Base-by-base conservation (phyloP, 768 basidiomycete species). In the Chalciporus chontae region DNA sequence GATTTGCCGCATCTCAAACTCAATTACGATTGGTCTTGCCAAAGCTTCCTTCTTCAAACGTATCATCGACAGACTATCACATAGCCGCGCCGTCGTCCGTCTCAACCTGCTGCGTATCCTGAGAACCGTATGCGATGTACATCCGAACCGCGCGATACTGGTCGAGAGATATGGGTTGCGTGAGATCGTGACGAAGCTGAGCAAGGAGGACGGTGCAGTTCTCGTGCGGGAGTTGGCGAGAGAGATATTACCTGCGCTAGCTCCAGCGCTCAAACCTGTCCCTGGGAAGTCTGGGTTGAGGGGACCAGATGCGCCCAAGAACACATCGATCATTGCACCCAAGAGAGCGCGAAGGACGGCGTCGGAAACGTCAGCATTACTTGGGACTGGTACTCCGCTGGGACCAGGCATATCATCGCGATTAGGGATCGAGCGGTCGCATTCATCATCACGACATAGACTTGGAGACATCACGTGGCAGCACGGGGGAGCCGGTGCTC, bases 71-170 rank as follows among this genome's bases (percentile, higher is more conserved):
- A 77, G 90, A 23, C 77, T 98, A 4, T 77, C 70, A 58, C 73
- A 83, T 74, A 73, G 77, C 65, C 69, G 93, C 58, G 88, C 96
- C 2, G 87, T 95, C 47, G 89, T 96, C 11, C 84, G 93, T 41
- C 81, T 97, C 34, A 95, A 92, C 65, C 74, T 99, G 27, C 76
- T 99, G 48, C 82, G 90, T 41, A 83, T 98, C 50, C 74, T 95
- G 39, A 80, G 85, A 51, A 78, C 86, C 0, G 84, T 94, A 2
- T 94, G 90, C 67, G 95, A 99, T 54, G 84, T 85, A 8, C 90
- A 94, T 57, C 91, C 92, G 3, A 93, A 94, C 59, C 78, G 87
- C 8, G 83, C 83, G 3, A 80, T 84, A 60, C 72, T 94, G 43
- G 90, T 95, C 21, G 87, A 90, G 63, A 76, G 81, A 41, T 95